A percentile compares a stretch with the other conserved stretches of the same genome.
Conservation (phyloP, 169 alveolate species). For the Perkinsus marinus region DNA sequence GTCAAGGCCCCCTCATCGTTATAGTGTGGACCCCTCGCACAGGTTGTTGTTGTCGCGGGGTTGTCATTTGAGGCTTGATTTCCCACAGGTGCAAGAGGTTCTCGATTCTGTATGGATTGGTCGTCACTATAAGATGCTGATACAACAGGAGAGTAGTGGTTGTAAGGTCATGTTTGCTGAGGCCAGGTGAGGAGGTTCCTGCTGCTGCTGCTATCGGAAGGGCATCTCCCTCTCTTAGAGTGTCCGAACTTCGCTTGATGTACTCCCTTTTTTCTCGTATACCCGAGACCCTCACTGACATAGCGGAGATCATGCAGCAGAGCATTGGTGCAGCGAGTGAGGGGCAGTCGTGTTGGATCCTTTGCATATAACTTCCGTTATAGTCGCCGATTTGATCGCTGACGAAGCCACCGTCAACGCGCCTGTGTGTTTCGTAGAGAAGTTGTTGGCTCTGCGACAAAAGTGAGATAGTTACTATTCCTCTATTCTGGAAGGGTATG, state of each 20-base stretch:
- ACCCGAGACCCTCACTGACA: neutral
- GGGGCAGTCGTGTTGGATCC: neutral
- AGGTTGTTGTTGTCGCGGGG: no score
- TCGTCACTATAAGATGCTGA: neutral
- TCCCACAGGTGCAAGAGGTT: neutral
- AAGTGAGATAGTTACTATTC: neutral
- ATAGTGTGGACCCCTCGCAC: no score
- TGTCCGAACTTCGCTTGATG: neutral
- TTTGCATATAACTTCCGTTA: neutral
- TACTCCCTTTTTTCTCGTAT: neutral
- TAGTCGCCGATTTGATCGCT: neutral
- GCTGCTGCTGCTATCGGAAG: neutral
- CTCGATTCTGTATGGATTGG: neutral
- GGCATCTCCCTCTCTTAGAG: neutral
- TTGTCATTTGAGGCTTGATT: no score
- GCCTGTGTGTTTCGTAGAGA: neutral
- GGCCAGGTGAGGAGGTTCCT: neutral
- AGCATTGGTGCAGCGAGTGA: neutral
- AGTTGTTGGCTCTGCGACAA: neutral
- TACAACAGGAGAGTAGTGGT: neutral
- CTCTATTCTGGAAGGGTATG: neutral
- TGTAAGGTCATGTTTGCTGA: neutral
- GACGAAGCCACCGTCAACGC: neutral
- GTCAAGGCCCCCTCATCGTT: no score
- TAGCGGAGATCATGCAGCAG: neutral